Conservation (phyloP, 768 basidiomycete species). For the Fistulinella prunicolor region DNA sequence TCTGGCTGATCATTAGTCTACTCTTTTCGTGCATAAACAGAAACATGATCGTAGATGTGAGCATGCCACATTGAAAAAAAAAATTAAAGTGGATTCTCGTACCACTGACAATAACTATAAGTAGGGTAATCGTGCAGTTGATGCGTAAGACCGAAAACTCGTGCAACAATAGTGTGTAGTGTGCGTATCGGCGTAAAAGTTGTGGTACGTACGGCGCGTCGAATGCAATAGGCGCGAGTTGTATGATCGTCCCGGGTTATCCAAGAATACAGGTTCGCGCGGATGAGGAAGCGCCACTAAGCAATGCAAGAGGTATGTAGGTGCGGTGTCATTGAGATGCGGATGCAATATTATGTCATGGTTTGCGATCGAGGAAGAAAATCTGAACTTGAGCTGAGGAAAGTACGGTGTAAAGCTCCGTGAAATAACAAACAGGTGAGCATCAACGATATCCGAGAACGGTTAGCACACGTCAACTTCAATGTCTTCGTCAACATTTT, state of each 20-base stretch:
- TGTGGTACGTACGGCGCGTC: constrained; percentile 4
- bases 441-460: neutral
- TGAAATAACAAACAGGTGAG: neutral
- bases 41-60: too few species aligned
- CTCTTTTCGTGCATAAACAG: too few species aligned
- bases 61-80: constrained; percentile 3
- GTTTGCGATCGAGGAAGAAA: constrained; percentile 1
- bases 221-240: neutral
- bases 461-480: constrained; percentile 29
- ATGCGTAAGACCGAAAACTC: constrained; percentile 4
- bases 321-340: constrained; percentile 15
- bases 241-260: constrained; percentile 9
- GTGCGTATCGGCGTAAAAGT: constrained; percentile 5
- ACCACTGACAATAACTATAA: constrained; percentile 20
- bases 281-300: constrained; percentile 1
- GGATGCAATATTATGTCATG: constrained; percentile 15
- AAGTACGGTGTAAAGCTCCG: neutral
- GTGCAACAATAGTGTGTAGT: neutral
- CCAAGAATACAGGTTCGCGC: constrained; percentile 18
- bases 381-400: constrained; percentile 3
- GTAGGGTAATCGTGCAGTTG: constrained; percentile 18
- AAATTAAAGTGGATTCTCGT: constrained; percentile 9
- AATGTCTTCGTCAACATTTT: constrained; percentile 26
- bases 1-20: too few species aligned
- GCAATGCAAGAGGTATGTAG: constrained; percentile 20